Base-by-base conservation (phyloP, 805 yeast species). In the Barnettozyma sp. region DNA sequence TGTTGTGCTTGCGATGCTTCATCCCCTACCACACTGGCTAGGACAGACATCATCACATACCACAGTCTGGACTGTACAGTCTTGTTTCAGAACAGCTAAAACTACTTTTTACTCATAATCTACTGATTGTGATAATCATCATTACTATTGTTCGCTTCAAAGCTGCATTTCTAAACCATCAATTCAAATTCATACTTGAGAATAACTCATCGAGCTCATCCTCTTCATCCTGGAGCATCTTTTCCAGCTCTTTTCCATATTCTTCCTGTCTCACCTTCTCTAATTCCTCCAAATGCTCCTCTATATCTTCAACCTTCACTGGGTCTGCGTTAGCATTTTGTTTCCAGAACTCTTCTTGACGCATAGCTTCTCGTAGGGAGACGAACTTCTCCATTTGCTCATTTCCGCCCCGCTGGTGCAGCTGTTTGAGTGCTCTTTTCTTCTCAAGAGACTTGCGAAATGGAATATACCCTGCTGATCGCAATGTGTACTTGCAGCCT, bases 401-500 rank as follows among this genome's bases (percentile, higher is more conserved):
- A 12, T 19, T 6, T 1, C 55, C 55, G 7, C 55, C 55, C 11
- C 55, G 30, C 8, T 35, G 29, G 11, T 39, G 25, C 23, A 48
- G 17, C 30, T 43, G 49, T 7, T 19, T 27, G 2, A 35, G n/a
- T 6, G 34, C 36, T 30, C 55, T 33, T 12, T 41, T 33, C 13
- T 31, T 33, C 7, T 44, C 41, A 10, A 49, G n/a, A 8, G 30
- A 24, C 15, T 34, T 30, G 20, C 35, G 35, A 35, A 50, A 50
- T 7, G 55, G 54, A 5, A 43, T 26, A 32, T 49, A 50, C 9
- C 37, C 35, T 4, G 34, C 29, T 11, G 46, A 31, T 25, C 55
- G 26, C 10, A 50, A 39, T 5, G 54, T 50, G 33, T 50, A 50
- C 35, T 46, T 49, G 30, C 39, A 44, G 0, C 49, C 51, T 2